phyloP scores from a whole-genome alignment of 305 asterid genomes.

The Fraxinus latifolia region DNA sequence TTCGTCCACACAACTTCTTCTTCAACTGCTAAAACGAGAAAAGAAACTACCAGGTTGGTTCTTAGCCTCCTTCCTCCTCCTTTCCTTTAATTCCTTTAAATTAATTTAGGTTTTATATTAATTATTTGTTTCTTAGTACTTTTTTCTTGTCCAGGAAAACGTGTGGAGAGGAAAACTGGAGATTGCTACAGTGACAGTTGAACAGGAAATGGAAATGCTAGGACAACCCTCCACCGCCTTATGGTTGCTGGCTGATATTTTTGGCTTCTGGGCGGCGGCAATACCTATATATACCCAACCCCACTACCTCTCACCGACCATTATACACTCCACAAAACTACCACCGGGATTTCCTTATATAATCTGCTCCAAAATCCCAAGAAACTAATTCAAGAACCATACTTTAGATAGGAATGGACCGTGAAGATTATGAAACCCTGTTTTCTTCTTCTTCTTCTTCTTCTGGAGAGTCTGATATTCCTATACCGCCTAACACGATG shows the following conservation, averaged over 20 bases:
- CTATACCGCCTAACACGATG: slow-evolving; percentile 21
- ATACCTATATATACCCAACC: slow-evolving; percentile 44
- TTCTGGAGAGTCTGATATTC: slow-evolving; percentile 15
- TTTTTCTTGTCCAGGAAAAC: neutral
- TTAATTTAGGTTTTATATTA: neutral
- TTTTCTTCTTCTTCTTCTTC: slow-evolving; percentile 24
- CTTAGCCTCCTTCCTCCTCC: neutral
- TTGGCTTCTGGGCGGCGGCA: slow-evolving; percentile 31
- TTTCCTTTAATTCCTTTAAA: neutral
- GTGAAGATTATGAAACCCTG: slow-evolving; percentile 29
- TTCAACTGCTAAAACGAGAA: neutral
- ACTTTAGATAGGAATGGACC: slow-evolving; percentile 34
- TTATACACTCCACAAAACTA: slow-evolving; percentile 8
- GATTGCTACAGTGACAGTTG: slow-evolving; percentile 3
- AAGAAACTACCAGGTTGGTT: neutral
- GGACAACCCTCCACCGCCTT: slow-evolving; percentile 54
- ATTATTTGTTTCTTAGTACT: neutral
- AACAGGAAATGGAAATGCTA: slow-evolving; percentile 27
- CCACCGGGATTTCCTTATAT: neutral
- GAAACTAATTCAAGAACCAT: neutral
- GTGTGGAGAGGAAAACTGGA: slow-evolving; percentile 5
- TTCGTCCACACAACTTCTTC: slow-evolving; percentile 6
- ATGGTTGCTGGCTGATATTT: slow-evolving; percentile 27
- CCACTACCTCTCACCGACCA: slow-evolving; percentile 25
- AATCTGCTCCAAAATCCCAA: neutral